Evolutionary conservation across 345 rosid genomes (phyloP).

Genomic region (Toxicodendron radicans): DNA sequence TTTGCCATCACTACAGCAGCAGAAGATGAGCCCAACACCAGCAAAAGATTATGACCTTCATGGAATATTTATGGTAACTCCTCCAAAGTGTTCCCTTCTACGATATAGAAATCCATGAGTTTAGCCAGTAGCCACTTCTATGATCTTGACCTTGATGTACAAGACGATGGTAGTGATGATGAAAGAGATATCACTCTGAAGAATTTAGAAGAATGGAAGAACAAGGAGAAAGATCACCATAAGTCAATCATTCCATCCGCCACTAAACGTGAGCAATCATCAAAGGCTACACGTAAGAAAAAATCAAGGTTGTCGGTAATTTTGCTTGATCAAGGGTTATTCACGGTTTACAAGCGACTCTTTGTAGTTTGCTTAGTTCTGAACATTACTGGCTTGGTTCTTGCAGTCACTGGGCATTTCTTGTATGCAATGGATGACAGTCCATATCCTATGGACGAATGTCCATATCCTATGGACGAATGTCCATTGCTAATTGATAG

Average conservation of each 20-base stretch:
- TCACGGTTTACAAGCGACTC: constrained; percentile 78
- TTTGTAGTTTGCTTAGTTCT: constrained; percentile 45
- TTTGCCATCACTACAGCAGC: neutral
- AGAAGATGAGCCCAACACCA: neutral
- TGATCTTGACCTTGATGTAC: constrained; percentile 47
- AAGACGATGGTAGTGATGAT: constrained; percentile 25
- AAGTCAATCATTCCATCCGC: constrained; percentile 24
- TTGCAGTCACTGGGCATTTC: constrained; percentile 62
- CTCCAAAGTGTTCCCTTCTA: constrained; percentile 43
- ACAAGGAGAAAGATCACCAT: constrained; percentile 22
- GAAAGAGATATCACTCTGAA: constrained; percentile 14
- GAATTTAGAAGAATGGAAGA: constrained; percentile 43
- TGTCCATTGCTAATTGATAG: too few species aligned
- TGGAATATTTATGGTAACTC: constrained; percentile 36
- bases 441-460: too few species aligned
- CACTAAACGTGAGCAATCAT: constrained; percentile 37
- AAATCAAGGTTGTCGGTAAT: constrained; percentile 63
- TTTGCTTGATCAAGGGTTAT: constrained; percentile 77
- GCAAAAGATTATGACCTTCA: constrained; percentile 33
- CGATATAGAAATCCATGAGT: constrained; percentile 44
- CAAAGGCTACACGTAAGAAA: constrained; percentile 44
- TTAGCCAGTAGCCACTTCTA: constrained; percentile 72
- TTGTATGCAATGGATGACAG: too few species aligned
- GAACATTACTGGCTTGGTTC: constrained; percentile 52
- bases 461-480: too few species aligned